A percentile compares a stretch with the other conserved stretches of the same genome.
phyloP scores from a whole-genome alignment of 345 rosid species.

The Aquilaria sinensis region DNA sequence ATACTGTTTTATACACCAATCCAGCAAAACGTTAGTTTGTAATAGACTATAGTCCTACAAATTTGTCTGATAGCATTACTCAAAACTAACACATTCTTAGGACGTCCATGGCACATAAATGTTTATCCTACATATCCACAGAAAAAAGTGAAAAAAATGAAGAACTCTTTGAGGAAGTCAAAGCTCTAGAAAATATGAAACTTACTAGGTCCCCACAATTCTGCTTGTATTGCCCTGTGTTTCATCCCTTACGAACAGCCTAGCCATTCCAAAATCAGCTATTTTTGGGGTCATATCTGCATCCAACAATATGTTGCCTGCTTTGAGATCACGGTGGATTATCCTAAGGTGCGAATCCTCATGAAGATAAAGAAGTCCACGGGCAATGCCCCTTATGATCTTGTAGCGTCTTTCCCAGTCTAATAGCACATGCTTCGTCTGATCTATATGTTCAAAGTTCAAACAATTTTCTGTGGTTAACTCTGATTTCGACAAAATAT shows the following conservation, averaged over 20 bases:
- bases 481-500: constrained; percentile 27
- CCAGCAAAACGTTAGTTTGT: too few relatives aligned
- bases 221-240: constrained; percentile 26
- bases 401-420: constrained; percentile 28
- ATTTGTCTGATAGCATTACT: too few relatives aligned
- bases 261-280: constrained; percentile 49
- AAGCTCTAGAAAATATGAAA: not conserved
- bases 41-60: too few relatives aligned
- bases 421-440: constrained; percentile 8
- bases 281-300: constrained; percentile 39
- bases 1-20: too few relatives aligned
- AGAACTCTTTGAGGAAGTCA: not conserved
- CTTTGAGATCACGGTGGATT: constrained; percentile 43
- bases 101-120: too few relatives aligned
- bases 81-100: too few relatives aligned
- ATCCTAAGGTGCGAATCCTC: constrained; percentile 38
- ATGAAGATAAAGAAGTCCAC: constrained; percentile 43
- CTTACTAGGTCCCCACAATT: constrained; percentile 43
- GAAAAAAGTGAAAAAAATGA: not conserved
- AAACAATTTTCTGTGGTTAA: constrained; percentile 34
- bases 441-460: constrained; percentile 13
- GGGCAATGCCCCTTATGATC: constrained; percentile 34
- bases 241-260: constrained; percentile 28
- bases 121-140: too few relatives aligned
- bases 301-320: constrained; percentile 37